Evolutionary conservation across 2,329 filamentous ascomycete species (phyloP).

Genomic region (Paecilomyces niveus): DNA sequence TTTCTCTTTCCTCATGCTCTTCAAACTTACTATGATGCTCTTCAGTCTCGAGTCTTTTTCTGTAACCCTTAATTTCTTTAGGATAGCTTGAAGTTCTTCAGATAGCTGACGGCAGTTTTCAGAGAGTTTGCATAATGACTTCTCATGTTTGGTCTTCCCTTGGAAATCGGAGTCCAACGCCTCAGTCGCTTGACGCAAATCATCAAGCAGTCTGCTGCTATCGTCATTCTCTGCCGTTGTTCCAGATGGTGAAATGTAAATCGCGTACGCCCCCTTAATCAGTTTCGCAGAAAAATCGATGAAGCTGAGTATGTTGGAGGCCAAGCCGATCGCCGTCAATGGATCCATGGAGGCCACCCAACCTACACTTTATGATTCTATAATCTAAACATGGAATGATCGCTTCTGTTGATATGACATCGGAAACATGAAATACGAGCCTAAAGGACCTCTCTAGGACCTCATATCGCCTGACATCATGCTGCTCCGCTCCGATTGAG

Average conservation of each 20-base stretch:
- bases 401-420: too few relatives aligned
- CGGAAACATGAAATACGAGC: background rate
- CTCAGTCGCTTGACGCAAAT: background rate
- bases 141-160: constrained; percentile 6
- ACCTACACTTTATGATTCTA: background rate
- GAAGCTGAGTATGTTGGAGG: constrained; percentile 11
- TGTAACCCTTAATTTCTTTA: constrained; percentile 4
- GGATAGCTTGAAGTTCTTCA: background rate
- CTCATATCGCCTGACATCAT: background rate
- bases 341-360: constrained; percentile 16
- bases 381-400: background rate
- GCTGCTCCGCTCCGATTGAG: background rate
- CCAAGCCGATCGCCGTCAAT: constrained; percentile 18
- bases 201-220: background rate
- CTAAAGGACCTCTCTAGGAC: background rate
- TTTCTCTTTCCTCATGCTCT: constrained; percentile 11
- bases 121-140: background rate
- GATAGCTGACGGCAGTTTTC: constrained; percentile 2
- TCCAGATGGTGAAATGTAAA: constrained; percentile 4
- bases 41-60: constrained; percentile 10
- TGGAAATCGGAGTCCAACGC: constrained; percentile 1
- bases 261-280: constrained; percentile 8
- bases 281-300: constrained; percentile 17
- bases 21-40: constrained; percentile 9
- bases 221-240: background rate